Conservation (phyloP, 176 grass and related monocot genomes). For the Secale cereale region DNA sequence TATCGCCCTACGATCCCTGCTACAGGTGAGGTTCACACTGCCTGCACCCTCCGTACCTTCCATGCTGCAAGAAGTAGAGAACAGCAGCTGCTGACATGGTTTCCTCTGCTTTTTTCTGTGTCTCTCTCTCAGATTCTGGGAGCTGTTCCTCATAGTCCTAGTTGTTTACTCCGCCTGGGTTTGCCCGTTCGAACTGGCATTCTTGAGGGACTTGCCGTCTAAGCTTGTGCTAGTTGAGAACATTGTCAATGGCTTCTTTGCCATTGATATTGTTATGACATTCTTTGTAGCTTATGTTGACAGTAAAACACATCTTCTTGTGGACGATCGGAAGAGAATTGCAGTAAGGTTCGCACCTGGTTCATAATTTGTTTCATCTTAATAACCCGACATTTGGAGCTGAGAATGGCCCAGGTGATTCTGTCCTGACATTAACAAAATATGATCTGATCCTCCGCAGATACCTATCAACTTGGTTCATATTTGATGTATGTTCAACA, state of each 20-base stretch:
- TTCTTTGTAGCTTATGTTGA: constrained; percentile 91
- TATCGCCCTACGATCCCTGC: constrained; percentile 71
- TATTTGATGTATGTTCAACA: constrained; percentile 92
- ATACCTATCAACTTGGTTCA: constrained; percentile 88
- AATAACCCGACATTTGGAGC: background rate
- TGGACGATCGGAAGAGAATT: constrained; percentile 77
- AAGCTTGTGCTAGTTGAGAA: constrained; percentile 72
- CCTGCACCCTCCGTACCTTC: constrained; percentile 11
- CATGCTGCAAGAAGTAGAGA: background rate
- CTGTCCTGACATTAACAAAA: background rate
- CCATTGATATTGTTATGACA: constrained; percentile 85
- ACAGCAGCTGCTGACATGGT: constrained; percentile 35
- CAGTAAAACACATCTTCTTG: constrained; percentile 70
- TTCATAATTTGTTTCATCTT: constrained; percentile 21
- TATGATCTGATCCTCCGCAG: constrained; percentile 44
- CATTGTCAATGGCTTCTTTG: constrained; percentile 79
- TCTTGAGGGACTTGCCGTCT: constrained; percentile 59
- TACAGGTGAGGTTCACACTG: constrained; percentile 63
- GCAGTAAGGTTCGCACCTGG: constrained; percentile 55
- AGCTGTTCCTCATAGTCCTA: constrained; percentile 73
- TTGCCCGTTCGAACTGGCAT: constrained; percentile 92
- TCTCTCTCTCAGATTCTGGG: constrained; percentile 73
- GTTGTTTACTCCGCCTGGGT: constrained; percentile 93
- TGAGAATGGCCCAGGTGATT: background rate
- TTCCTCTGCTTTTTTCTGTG: constrained; percentile 37